Evolutionary conservation across 805 yeast species (phyloP), one percentile per base, ranked within the genome.

Genomic region (Torulaspora gathmanii): DNA sequence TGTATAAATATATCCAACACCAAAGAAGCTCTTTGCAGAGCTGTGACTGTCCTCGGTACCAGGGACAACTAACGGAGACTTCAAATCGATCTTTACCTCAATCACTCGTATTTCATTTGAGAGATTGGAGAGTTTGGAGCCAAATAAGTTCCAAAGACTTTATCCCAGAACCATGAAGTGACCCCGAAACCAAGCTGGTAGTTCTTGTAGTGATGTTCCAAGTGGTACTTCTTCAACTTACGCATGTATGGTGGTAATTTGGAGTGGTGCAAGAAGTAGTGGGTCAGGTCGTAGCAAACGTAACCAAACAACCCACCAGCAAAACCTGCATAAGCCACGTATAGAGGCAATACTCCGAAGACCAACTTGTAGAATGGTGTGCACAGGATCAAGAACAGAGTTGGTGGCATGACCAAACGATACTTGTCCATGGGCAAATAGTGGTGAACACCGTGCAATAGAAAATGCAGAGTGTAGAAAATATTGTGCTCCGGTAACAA

Each of bases 161-260:
- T 76, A 67, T 93, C 99, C 99, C 99, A 93, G 69, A 87, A 87
- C 69, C 79, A 81, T 50, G 89, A 78, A 25, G 98, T 88, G 51
- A 93, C 98, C 55, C 99, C 99, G 57, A 90, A 93, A 1, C 98
- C 99, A 56, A 90, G 71, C 68, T 95, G 95, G 68, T 87, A 93
- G 69, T 93, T 91, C 72, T 91, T 90, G 74, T 93, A 93, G 65
- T 93, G 99, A 68, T 93, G 99, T 66, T 91, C 98, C 68, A 93
- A 76, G 67, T 93, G 99, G 64, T 88, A 83, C 40, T 85, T 86
- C 69, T 93, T 93, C 61, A 88, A 71, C 25, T 78, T 80, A 64
- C 86, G 89, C 69, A 88, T 71, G 62, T 73, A 84, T 33, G 70
- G 58, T 19, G 99, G 99, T 58, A 93, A 73, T 60, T 75, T 76